Conservation (phyloP, 2,329 filamentous ascomycete species). For the Talaromyces albobiverticillius region DNA sequence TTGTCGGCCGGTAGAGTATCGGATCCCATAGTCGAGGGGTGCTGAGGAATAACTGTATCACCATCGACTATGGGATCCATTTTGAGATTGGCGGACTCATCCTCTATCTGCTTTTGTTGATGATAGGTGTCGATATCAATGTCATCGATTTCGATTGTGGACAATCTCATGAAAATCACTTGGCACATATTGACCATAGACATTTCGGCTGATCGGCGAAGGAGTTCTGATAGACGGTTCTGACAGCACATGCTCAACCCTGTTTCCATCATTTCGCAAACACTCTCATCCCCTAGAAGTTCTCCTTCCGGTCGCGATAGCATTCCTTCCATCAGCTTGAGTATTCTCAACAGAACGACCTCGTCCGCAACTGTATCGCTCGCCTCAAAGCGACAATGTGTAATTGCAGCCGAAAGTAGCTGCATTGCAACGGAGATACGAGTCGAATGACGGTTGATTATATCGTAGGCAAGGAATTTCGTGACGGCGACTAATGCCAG, state of each 20-base stretch:
- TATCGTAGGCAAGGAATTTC: conserved; percentile 94
- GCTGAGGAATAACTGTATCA: conserved; percentile 56
- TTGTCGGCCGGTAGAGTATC: conserved; percentile 29
- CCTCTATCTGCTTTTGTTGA: conserved; percentile 52
- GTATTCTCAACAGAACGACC: conserved; percentile 87
- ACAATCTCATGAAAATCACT: conserved; percentile 91
- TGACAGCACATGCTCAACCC: conserved; percentile 97
- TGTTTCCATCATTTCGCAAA: conserved; percentile 99
- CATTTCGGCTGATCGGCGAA: conserved; percentile 89
- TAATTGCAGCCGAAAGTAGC: conserved; percentile 87
- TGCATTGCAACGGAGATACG: conserved; percentile 91
- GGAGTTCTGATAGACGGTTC: conserved; percentile 80
- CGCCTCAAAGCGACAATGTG: conserved; percentile 95
- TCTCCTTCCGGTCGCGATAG: conserved; percentile 89
- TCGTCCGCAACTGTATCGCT: conserved; percentile 94
- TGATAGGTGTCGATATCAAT: conserved; percentile 66
- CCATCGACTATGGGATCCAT: conserved; percentile 77
- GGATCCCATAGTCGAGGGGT: conserved; percentile 40
- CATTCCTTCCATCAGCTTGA: conserved; percentile 98
- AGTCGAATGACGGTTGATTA: conserved; percentile 81
- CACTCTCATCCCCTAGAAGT: conserved; percentile 93
- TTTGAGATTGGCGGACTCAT: conserved; percentile 71
- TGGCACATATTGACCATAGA: conserved; percentile 99
- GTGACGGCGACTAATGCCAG: conserved; percentile 89
- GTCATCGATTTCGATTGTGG: conserved; percentile 73